Conservation (phyloP, 1,139 yeast species). For the Hyphopichia pseudoburtonii region DNA sequence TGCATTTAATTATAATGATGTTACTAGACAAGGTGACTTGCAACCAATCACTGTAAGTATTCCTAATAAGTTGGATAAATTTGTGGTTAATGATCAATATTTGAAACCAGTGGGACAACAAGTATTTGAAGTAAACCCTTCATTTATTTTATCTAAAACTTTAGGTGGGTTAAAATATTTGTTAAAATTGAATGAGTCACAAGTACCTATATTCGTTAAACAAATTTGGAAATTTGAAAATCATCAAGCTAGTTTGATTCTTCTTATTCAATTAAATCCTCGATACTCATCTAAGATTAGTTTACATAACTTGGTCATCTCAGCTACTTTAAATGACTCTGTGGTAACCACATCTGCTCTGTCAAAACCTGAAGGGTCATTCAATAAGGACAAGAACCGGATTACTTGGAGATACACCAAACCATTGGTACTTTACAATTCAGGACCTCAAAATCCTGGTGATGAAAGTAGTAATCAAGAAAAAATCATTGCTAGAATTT, state of each 20-base stretch:
- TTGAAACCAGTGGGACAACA: constrained; percentile 32
- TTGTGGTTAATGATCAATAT: constrained; percentile 45
- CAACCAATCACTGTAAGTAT: constrained; percentile 25
- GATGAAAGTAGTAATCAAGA: constrained; percentile 39
- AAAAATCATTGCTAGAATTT: constrained; percentile 68
- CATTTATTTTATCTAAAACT: constrained; percentile 52
- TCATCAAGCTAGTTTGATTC: constrained; percentile 80
- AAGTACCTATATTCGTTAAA: constrained; percentile 68
- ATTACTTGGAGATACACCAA: constrained; percentile 76
- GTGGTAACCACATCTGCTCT: constrained; percentile 68
- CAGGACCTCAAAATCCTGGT: constrained; percentile 11
- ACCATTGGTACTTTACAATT: constrained; percentile 43
- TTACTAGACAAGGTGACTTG: constrained; percentile 5
- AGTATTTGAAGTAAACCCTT: constrained; percentile 32
- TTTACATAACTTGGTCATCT: constrained; percentile 63
- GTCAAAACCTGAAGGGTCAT: constrained; percentile 87
- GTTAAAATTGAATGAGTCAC: constrained; percentile 32
- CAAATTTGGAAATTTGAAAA: constrained; percentile 90
- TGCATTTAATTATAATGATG: constrained; percentile 59
- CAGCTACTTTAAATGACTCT: constrained; percentile 52
- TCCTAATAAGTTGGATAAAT: constrained; percentile 33
- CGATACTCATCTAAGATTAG: constrained; percentile 41
- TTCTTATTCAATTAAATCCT: constrained; percentile 64
- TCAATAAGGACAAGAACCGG: constrained; percentile 79
- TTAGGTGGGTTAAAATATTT: constrained; percentile 76